phyloP scores from a whole-genome alignment of 768 basidiomycete genomes.

The Suillus subluteus region DNA sequence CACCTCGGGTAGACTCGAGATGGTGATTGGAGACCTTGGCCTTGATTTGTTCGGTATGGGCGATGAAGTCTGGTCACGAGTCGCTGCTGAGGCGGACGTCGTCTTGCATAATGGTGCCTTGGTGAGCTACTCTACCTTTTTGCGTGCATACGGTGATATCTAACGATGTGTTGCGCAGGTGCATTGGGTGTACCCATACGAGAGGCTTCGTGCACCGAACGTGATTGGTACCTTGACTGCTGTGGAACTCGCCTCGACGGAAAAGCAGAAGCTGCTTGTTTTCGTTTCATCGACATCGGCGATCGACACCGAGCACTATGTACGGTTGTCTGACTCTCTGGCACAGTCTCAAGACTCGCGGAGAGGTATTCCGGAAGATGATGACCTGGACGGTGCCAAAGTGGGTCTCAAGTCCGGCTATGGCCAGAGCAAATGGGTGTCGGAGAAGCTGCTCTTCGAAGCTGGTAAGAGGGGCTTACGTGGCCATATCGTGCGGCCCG shows the following conservation, averaged over 20 bases:
- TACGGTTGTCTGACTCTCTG: constrained; percentile 79
- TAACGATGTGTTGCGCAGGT: constrained; percentile 54
- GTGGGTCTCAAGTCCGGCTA: constrained; percentile 84
- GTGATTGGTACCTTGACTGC: constrained; percentile 90
- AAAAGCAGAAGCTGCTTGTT: constrained; percentile 77
- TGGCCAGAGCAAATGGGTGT: constrained; percentile 98
- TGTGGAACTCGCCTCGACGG: constrained; percentile 73
- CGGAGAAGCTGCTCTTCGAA: constrained; percentile 91
- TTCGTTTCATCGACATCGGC: constrained; percentile 98
- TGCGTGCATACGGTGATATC: neutral
- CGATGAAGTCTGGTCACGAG: constrained; percentile 60
- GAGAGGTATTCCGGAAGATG: constrained; percentile 81
- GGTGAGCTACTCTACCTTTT: constrained; percentile 51
- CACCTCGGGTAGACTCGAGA: constrained; percentile 64
- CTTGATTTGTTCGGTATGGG: constrained; percentile 75
- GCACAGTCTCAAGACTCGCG: constrained; percentile 42
- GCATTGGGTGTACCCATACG: constrained; percentile 99
- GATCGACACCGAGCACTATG: constrained; percentile 89
- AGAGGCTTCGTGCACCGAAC: constrained; percentile 88
- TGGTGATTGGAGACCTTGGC: constrained; percentile 84
- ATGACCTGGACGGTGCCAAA: constrained; percentile 87
- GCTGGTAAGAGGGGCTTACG: constrained; percentile 84
- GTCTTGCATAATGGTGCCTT: constrained; percentile 97
- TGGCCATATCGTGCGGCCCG: constrained; percentile 89
- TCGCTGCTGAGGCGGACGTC: constrained; percentile 76